Conservation (phyloP, 2,329 filamentous ascomycete genomes). For the Fusarium udum region DNA sequence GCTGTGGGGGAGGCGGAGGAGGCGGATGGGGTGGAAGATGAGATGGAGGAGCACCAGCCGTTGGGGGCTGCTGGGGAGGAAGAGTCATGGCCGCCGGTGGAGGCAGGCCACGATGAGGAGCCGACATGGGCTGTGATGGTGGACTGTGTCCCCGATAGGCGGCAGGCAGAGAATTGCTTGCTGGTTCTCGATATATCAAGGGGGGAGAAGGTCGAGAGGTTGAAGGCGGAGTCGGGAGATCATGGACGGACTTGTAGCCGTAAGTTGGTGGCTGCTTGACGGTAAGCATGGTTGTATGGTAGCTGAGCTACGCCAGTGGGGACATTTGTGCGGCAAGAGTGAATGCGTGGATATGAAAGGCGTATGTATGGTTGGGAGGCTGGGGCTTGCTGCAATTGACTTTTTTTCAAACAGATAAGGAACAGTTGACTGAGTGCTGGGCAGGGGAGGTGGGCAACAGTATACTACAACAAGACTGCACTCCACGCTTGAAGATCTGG, state of each 20-base stretch:
- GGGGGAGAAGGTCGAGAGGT: constrained; percentile 65
- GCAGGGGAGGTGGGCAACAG: neutral
- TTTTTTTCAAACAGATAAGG: constrained; percentile 24
- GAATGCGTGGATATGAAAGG: constrained; percentile 11
- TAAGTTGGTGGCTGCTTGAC: constrained; percentile 67
- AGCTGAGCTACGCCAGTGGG: constrained; percentile 41
- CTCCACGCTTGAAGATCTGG: neutral
- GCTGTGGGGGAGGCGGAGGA: constrained; percentile 39
- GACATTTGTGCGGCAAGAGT: constrained; percentile 39
- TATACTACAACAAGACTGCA: neutral
- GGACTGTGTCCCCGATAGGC: constrained; percentile 58
- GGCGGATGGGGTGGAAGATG: constrained; percentile 47
- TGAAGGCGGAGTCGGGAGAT: constrained; percentile 67
- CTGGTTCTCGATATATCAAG: constrained; percentile 59
- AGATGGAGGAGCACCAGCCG: constrained; percentile 40
- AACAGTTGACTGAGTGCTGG: neutral
- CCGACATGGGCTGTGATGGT: constrained; percentile 69
- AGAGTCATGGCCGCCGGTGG: constrained; percentile 73
- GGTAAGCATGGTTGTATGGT: constrained; percentile 66
- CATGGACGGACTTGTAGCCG: constrained; percentile 70
- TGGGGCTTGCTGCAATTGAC: constrained; percentile 29
- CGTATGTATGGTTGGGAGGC: constrained; percentile 11
- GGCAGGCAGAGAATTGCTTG: constrained; percentile 52
- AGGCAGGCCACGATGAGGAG: constrained; percentile 74
- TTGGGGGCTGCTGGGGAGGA: constrained; percentile 56